Evolutionary conservation across 306 rosid genomes (phyloP).

Genomic region (Fragaria ananassa): DNA sequence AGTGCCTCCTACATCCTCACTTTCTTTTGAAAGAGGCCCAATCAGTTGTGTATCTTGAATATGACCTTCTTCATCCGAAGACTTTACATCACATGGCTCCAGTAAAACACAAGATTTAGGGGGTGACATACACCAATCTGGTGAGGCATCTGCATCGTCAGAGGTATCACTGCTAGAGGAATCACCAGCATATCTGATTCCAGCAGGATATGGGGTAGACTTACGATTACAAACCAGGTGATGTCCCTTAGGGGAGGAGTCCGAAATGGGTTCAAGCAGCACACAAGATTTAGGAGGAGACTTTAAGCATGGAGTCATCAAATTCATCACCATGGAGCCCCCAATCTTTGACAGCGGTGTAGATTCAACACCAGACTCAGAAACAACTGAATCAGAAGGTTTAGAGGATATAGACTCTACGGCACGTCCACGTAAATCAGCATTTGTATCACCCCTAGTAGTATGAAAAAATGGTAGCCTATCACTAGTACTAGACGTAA

Average conservation of each 20-base stretch:
- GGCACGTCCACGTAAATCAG: constrained; percentile 31
- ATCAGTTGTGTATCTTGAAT: constrained; percentile 22
- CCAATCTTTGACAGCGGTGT: constrained; percentile 36
- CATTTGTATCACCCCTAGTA: constrained; percentile 29
- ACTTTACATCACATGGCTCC: constrained; percentile 56
- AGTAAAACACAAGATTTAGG: constrained; percentile 86
- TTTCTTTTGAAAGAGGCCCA: constrained; percentile 14
- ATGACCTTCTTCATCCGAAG: constrained; percentile 32
- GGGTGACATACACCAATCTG: constrained; percentile 78
- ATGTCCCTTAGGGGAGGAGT: constrained; percentile 36
- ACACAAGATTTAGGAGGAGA: constrained; percentile 90
- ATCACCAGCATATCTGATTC: constrained; percentile 40
- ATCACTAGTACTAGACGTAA: constrained; percentile 31
- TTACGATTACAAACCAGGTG: constrained; percentile 32
- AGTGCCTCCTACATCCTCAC: constrained; percentile 27
- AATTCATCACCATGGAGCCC: constrained; percentile 46
- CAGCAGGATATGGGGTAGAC: constrained; percentile 82
- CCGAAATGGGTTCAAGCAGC: constrained; percentile 78
- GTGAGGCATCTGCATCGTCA: constrained; percentile 53
- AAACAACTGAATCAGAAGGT: constrained; percentile 38
- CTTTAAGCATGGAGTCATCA: constrained; percentile 71
- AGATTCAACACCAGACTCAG: constrained; percentile 35
- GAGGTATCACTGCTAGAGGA: constrained; percentile 46
- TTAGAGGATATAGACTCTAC: constrained; percentile 41
- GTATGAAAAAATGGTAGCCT: constrained; percentile 26